Evolutionary conservation across 768 basidiomycete genomes (phyloP), one percentile per base, ranked within the genome.

Genomic region (Phylloporus sp.): DNA sequence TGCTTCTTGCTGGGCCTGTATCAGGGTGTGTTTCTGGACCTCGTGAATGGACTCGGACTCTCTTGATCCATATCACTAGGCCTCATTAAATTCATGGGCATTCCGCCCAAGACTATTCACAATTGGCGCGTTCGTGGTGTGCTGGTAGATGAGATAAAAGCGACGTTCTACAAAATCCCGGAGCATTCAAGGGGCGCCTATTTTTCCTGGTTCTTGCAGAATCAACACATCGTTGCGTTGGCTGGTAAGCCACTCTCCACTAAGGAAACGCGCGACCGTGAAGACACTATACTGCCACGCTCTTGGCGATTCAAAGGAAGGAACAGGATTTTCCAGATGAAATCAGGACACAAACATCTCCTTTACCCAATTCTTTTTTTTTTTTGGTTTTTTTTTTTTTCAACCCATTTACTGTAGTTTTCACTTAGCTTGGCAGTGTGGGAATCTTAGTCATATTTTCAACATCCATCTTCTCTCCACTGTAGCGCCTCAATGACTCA

Each of bases 121-220:
- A 54, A 52, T 26, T 76, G 73, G 73, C 47, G 60, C 8, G n/a
- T 50, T 16, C 49, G 57, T 4, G 74, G 72, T 2, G 67, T 59
- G 7, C 58, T 76, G 36, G 49, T 65, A 1, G 56, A 69, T 27
- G 68, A 72, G 43, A 73, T 74, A 43, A 71, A 65, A 24, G 59
- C 49, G 1, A 42, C 57, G 1, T 73, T 54, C 50, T 58, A 66
- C 35, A 41, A 46, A 7, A 13, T 70, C 10, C 70, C 71, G 2
- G 34, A 45, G 11, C 2, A 22, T 16, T 12, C 10, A n/a, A 59
- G 67, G 45, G 72, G 69, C 15, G 49, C n/a, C 11, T 70, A 68
- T 55, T 73, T 70, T 43, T 40, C 66, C 2, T 72, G 73, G 73
- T 72, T 74, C 47, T 54, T 71, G 34, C 23, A 68, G 31, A 69